Conservation (phyloP, 75 land plant species). For the Pinus albicaulis region DNA sequence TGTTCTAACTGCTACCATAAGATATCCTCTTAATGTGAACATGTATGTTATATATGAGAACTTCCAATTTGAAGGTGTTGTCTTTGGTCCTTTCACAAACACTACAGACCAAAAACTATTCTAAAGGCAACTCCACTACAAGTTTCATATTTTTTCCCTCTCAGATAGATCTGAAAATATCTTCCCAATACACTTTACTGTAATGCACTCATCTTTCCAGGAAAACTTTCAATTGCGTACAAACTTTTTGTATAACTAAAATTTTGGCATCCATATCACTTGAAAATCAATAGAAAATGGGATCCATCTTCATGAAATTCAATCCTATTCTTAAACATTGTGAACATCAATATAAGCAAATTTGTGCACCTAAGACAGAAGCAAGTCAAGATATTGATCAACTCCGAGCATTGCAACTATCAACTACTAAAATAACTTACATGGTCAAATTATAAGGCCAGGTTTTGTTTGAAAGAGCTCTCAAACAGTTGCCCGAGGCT, state of each 20-base stretch:
- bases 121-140: background rate
- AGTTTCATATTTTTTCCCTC: background rate
- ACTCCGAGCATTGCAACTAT: background rate
- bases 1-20: background rate
- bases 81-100: background rate
- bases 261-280: background rate
- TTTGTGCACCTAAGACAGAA: background rate
- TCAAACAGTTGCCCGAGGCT: constrained; percentile 53
- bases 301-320: background rate
- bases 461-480: constrained; percentile 28
- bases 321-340: background rate
- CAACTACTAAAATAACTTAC: constrained; percentile 20
- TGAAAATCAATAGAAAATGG: background rate
- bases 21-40: background rate
- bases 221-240: background rate
- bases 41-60: background rate
- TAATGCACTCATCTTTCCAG: background rate
- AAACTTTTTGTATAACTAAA: background rate
- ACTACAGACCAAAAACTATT: background rate
- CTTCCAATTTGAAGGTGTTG: background rate
- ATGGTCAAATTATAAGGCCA: constrained; percentile 31
- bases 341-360: background rate
- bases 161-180: background rate
- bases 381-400: background rate
- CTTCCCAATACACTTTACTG: background rate